Evolutionary conservation across 305 asterid genomes (phyloP).

Genomic region (Solanum hybrid): DNA sequence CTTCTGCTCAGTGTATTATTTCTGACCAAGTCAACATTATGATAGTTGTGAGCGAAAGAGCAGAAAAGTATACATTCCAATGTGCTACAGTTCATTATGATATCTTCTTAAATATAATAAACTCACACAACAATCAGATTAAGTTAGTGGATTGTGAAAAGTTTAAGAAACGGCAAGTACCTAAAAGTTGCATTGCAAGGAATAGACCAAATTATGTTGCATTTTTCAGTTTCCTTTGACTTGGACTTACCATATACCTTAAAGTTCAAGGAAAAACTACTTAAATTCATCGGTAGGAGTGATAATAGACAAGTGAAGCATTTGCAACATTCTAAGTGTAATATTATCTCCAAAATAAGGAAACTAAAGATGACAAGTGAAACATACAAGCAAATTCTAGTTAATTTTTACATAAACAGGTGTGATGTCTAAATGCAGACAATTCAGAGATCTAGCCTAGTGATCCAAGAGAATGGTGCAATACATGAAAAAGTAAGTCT

Average conservation of each 20-base stretch:
- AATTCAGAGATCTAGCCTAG: background rate
- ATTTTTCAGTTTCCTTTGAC: background rate
- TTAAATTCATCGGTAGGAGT: background rate
- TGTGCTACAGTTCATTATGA: background rate
- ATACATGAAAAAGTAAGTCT: background rate
- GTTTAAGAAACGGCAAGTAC: background rate
- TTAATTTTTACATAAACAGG: background rate
- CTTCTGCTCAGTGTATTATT: background rate
- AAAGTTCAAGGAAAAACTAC: background rate
- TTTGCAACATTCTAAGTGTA: background rate
- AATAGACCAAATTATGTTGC: background rate
- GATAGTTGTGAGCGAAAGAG: background rate
- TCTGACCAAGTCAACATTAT: background rate
- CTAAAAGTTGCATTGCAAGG: background rate
- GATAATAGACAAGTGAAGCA: background rate
- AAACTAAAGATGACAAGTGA: background rate
- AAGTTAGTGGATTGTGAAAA: background rate
- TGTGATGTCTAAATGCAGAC: background rate
- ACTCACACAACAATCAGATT: background rate
- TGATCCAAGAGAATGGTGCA: background rate
- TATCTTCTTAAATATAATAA: background rate
- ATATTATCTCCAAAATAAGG: background rate
- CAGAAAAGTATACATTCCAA: background rate
- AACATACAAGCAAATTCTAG: background rate
- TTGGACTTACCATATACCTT: background rate